phyloP scores from a whole-genome alignment of 345 rosid species.

The Angophora floribunda region DNA sequence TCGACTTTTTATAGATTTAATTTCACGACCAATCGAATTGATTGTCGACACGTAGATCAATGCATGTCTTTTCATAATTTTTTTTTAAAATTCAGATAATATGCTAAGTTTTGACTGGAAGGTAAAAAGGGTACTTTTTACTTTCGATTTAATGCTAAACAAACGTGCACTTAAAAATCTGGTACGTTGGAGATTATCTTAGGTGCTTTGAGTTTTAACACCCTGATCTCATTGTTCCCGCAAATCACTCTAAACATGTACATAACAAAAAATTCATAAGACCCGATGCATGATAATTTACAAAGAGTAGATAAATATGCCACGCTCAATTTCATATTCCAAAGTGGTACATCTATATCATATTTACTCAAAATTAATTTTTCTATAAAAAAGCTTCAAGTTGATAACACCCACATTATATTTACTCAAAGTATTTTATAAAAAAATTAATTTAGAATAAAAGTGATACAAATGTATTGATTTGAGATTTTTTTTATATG shows the following conservation, averaged over 20 bases:
- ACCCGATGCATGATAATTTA: background rate
- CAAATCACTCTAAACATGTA: background rate
- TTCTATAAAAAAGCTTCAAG: fast-evolving
- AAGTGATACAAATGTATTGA: too few species aligned
- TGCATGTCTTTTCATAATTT: background rate
- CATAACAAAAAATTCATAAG: background rate
- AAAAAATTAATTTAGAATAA: background rate
- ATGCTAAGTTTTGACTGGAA: background rate
- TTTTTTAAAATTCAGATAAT: background rate
- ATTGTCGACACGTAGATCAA: background rate
- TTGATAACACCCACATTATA: background rate
- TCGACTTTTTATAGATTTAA: background rate
- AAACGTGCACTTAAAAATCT: background rate
- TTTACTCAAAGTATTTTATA: background rate
- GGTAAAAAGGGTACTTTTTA: background rate
- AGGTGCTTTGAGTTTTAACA: background rate
- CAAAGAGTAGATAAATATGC: background rate
- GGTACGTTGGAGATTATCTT: background rate
- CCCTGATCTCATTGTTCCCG: background rate
- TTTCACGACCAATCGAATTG: background rate
- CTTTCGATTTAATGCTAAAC: background rate
- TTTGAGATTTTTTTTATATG: too few species aligned
- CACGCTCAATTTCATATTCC: too few species aligned
- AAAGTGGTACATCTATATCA: too few species aligned
- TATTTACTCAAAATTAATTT: too few species aligned